Conservation (phyloP, 441 rosid species). For the Capsella rubella region DNA sequence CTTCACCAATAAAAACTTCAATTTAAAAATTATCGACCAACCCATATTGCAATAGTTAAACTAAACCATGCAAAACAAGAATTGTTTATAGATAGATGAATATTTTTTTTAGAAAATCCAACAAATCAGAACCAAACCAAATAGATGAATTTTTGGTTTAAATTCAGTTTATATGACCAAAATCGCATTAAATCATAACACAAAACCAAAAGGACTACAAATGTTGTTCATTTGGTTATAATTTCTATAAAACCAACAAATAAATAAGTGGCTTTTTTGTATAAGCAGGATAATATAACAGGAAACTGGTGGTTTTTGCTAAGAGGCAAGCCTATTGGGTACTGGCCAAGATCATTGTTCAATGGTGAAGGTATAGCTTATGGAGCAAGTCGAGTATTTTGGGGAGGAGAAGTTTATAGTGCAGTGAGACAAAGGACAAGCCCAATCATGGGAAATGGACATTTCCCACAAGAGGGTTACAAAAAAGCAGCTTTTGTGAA, state of each 20-base stretch:
- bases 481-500: slow-evolving; percentile 23
- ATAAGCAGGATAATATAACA: not conserved
- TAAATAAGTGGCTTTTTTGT: not conserved
- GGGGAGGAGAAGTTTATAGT: slow-evolving; percentile 36
- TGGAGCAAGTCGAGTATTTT: slow-evolving; percentile 3
- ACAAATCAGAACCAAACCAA: not conserved
- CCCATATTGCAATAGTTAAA: not conserved
- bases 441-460: slow-evolving; percentile 36
- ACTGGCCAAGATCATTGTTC: slow-evolving; percentile 18
- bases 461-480: not conserved
- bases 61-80: not conserved
- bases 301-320: slow-evolving; percentile 3
- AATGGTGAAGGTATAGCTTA: not conserved
- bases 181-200: not conserved
- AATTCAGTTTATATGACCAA: not conserved
- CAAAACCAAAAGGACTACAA: not conserved
- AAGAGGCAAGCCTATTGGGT: not conserved
- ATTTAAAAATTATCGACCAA: not conserved
- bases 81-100: not conserved
- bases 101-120: not conserved
- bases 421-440: not conserved
- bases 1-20: not conserved
- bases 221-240: not conserved
- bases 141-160: not conserved
- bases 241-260: not conserved